phyloP scores from a whole-genome alignment of 345 rosid genomes.

The Eucalyptus sideroxylon region DNA sequence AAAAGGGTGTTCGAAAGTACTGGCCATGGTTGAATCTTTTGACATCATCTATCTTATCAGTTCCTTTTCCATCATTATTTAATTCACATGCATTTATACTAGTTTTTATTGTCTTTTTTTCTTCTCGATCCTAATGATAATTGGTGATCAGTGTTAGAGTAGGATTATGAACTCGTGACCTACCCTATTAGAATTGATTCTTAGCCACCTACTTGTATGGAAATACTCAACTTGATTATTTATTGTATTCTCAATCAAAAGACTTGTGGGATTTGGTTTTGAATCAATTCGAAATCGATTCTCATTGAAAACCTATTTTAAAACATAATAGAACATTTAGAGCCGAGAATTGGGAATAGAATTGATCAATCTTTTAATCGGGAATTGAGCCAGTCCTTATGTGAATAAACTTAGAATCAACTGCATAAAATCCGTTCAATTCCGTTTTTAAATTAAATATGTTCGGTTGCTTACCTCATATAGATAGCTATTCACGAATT shows the following conservation, averaged over 20 bases:
- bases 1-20: not conserved
- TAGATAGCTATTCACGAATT: not conserved
- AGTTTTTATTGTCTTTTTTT: not conserved
- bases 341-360: not conserved
- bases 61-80: not conserved
- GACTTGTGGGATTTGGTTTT: not conserved
- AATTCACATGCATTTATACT: not conserved
- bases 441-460: accelerated
- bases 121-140: not conserved
- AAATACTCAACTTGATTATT: not conserved
- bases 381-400: accelerated
- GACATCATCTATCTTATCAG: not conserved
- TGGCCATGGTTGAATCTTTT: not conserved
- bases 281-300: not conserved
- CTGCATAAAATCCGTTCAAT: not conserved
- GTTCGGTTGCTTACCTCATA: not conserved
- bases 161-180: not conserved
- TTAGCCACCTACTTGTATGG: not conserved
- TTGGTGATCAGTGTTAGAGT: not conserved
- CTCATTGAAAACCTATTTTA: not conserved
- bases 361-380: accelerated
- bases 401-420: not conserved
- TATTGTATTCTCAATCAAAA: not conserved
- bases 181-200: not conserved
- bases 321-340: accelerated